phyloP scores from a whole-genome alignment of 2,329 filamentous ascomycete genomes.

The Aspergillus udagawae region DNA sequence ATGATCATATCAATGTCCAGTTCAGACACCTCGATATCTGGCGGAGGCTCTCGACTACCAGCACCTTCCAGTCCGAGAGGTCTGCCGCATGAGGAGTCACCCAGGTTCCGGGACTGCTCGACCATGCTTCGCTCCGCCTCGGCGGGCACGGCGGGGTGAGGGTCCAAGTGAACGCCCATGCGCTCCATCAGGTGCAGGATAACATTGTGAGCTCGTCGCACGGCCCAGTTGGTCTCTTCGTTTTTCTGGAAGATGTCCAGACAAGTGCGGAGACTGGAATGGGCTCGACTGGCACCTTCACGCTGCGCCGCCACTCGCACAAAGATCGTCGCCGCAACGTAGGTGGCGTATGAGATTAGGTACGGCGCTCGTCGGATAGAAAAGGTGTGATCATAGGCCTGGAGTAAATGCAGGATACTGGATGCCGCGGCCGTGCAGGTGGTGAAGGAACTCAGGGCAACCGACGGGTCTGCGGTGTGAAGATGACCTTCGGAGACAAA shows the following conservation, averaged over 20 bases:
- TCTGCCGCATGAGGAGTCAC: too few relatives aligned
- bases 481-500: conserved; percentile 45
- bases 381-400: conserved; percentile 45
- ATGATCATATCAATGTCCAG: conserved; percentile 43
- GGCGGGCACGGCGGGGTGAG: too few relatives aligned
- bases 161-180: conserved; percentile 31
- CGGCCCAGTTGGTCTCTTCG: conserved; percentile 49
- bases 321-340: conserved; percentile 52
- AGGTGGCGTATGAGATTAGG: conserved; percentile 51
- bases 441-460: conserved; percentile 43
- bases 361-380: conserved; percentile 49
- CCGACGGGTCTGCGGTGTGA: conserved; percentile 37
- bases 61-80: too few relatives aligned
- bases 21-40: conserved; percentile 25
- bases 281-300: conserved; percentile 37
- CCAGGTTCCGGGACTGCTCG: too few relatives aligned
- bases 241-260: conserved; percentile 48
- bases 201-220: conserved; percentile 44
- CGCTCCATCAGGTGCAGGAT: conserved; percentile 46
- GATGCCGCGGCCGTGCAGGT: conserved; percentile 47
- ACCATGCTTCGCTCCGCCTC: too few relatives aligned
- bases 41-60: background rate
- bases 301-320: conserved; percentile 49
- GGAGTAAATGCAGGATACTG: conserved; percentile 43
- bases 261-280: conserved; percentile 42